Evolutionary conservation across 164 flowering plant species (phyloP).

Genomic region (Platanus orientalis): DNA sequence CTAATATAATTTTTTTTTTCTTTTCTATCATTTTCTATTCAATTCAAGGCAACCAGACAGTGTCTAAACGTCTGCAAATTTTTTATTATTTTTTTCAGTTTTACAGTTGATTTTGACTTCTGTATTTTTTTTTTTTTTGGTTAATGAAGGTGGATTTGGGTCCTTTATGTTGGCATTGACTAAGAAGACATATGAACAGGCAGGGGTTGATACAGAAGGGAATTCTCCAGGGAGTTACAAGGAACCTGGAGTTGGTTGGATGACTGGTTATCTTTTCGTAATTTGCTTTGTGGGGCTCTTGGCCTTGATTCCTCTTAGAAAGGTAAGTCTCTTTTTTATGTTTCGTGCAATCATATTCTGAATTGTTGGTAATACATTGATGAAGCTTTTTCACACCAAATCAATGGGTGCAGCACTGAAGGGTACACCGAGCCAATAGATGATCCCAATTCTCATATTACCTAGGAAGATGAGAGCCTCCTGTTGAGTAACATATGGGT

Average conservation of each 20-base stretch:
- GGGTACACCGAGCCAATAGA: no score
- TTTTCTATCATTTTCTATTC: no score
- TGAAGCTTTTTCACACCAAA: no score
- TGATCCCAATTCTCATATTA: no score
- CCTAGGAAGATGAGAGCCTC: no score
- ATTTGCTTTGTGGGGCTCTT: conserved; percentile 81
- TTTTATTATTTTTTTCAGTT: neutral
- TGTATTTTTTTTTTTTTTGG: neutral
- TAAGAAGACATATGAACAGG: conserved; percentile 62
- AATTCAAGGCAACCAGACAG: no score
- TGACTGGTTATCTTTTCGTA: conserved; percentile 59
- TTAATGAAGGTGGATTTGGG: conserved; percentile 78
- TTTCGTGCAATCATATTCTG: neutral
- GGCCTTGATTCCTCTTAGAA: conserved; percentile 80
- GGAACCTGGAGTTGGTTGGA: conserved; percentile 85
- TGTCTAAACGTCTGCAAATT: neutral
- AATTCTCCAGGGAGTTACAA: conserved; percentile 49
- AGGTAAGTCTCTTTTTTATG: conserved; percentile 42
- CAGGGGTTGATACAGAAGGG: conserved; percentile 61
- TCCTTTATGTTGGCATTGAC: conserved; percentile 77
- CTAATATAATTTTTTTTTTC: no score
- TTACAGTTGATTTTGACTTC: neutral
- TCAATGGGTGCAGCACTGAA: no score
- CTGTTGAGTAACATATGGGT: no score
- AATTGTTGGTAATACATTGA: no score